These are phyloP conservation scores for Kwoniella botswanensis DNA, from an alignment of 768 basidiomycete genomes.

Conservation along the genomic window DNA sequence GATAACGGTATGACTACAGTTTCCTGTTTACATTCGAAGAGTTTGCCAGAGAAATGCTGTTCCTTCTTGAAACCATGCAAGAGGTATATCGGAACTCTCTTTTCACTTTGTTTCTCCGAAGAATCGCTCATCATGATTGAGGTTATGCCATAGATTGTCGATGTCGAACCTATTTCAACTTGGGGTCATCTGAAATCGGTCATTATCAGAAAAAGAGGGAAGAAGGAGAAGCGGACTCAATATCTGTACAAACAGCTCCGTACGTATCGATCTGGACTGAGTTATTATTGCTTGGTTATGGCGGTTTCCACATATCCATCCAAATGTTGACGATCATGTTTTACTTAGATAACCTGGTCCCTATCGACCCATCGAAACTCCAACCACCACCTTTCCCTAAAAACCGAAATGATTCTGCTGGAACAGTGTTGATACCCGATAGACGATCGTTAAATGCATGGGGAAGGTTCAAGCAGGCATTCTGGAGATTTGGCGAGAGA, in stretches of 20 bases:
- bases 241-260: slow-evolving; percentile 54
- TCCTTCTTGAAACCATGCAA: slow-evolving; percentile 81
- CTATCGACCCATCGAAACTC: slow-evolving; percentile 59
- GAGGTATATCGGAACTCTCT: slow-evolving; percentile 61
- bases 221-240: slow-evolving; percentile 26
- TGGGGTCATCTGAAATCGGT: slow-evolving; percentile 39
- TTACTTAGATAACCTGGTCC: slow-evolving; percentile 53
- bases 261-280: slow-evolving; percentile 24
- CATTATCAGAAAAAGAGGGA: slow-evolving; percentile 8
- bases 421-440: slow-evolving; percentile 80
- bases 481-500: slow-evolving; percentile 74
- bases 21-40: slow-evolving; percentile 97
- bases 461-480: slow-evolving; percentile 69
- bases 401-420: slow-evolving; percentile 77
- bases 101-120: too few relatives aligned
- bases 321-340: too few relatives aligned
- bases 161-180: slow-evolving; percentile 30
- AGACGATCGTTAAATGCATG: slow-evolving; percentile 66
- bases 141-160: slow-evolving; percentile 33
- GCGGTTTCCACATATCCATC: too few relatives aligned
- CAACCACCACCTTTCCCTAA: slow-evolving; percentile 77
- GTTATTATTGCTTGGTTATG: too few relatives aligned
- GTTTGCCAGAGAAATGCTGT: slow-evolving; percentile 80
- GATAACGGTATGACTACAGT: slow-evolving; percentile 61
- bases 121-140: too few relatives aligned